Base-by-base conservation (phyloP, 2,329 filamentous ascomycete genomes). In the Penicillium italicum region DNA sequence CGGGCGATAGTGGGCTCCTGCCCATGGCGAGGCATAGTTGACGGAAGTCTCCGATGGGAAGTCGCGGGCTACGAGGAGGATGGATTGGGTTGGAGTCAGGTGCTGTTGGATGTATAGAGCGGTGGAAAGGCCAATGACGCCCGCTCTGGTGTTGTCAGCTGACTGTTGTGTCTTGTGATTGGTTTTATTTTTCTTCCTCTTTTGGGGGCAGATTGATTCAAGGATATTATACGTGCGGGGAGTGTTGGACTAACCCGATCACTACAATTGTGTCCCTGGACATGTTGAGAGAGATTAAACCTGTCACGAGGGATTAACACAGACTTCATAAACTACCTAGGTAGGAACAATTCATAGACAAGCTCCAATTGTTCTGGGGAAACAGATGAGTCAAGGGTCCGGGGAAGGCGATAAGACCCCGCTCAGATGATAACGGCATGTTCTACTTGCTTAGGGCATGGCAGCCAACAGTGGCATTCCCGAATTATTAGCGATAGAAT, bases 1-100 rank as follows among this genome's bases (percentile, higher is more conserved):
- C 0, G 77, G 77, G 1, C 77, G 73, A 58, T 77, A 79, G 62
- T 80, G 77, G 1, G 76, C 77, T 24, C 77, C 77, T 1, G 77
- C 76, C 72, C 75, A 77, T 30, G 74, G 73, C 2, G 76, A 78
- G 38, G 77, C 71, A 62, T 79, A 80, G 65, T 77, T 73, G 43
- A 74, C 62, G 16, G 75, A 77, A 8, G 72, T 69, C 43, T 69
- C 62, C 47, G 66, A 65, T 20, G 76, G 75, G 50, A 77, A 72
- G 42, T 77, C 72, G 22, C 71, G 65, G 33, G 77, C 75, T 43
- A 77, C 61, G 16, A 79, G 66, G 11, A 74, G 65, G 50, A 78
- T 68, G 31, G 55, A 68, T 64, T 65, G 71, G 14, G 41, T 61
- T n/a, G 46, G 58, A 24, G 22, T 52, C 22, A 68, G 64, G 44